Base-by-base conservation (phyloP, 495 filamentous ascomycete genomes). In the Trichoderma gamsii region DNA sequence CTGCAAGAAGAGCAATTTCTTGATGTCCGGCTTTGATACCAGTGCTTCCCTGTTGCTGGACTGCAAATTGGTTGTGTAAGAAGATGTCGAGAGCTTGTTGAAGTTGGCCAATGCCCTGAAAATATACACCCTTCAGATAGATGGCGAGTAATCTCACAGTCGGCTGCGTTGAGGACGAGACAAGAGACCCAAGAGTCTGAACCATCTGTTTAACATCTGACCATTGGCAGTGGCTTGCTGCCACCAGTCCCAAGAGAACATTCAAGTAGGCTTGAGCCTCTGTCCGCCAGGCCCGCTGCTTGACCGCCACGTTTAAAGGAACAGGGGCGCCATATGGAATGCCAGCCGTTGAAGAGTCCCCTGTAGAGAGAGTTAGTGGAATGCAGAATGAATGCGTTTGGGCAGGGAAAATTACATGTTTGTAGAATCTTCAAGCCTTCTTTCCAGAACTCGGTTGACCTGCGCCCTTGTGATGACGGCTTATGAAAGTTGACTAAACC, bases 91-190 rank as follows among this genome's bases (percentile, higher is more conserved):
- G 79, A 4, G 95, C 94, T 0, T 77, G 72, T 23, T 83, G 79
- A 12, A 94, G 79, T 56, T 90, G 80, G 25, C 92, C 93, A 4
- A 83, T 89, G 35, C 89, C 92, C 76, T 99, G 96, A 52, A 86
- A 79, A 71, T 93, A 89, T 38, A 90, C 85, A 2, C 90, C 95
- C 7, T 81, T 74, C 9, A 97, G 87, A 75, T 97, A 98, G 0
- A 79, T 79, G 69, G 43, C 83, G 73, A 79, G 83, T 64, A 72
- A 73, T 66, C 73, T 71, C 11, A 80, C 74, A 27, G 76, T 76
- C 56, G 72, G 74, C 46, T 76, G 70, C 12, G 72, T 71, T 52
- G 74, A 74, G 69, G 76, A 68, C 32, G 74, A 74, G 8, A 76
- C 74, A n/a, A 73, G 70, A 16, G 18, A 25, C 69, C 76, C 71